phyloP scores from a whole-genome alignment of 345 rosid genomes.

The Arabis alpina region DNA sequence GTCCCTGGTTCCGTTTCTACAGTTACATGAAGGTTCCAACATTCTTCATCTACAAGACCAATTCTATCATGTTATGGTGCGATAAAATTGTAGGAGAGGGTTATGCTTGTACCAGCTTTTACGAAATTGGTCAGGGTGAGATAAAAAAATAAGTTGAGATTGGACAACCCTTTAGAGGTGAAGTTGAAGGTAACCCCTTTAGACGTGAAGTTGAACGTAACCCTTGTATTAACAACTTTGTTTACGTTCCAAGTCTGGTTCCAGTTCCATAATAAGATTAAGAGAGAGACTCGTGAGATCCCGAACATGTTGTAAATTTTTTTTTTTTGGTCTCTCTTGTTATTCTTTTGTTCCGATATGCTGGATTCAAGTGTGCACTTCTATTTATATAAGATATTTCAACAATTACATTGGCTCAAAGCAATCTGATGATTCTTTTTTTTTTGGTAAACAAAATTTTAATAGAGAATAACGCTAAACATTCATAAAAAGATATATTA shows the following conservation, averaged over 20 bases:
- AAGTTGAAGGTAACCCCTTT: neutral
- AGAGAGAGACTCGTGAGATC: neutral
- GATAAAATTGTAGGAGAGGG: neutral
- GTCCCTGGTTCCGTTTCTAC: too few relatives aligned
- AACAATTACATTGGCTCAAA: too few relatives aligned
- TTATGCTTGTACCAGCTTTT: neutral
- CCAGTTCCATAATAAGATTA: constrained; percentile 3
- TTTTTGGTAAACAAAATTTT: too few relatives aligned
- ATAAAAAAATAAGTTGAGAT: constrained; percentile 24
- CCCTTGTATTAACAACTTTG: neutral
- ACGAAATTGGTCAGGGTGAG: constrained; percentile 17
- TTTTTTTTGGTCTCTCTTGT: neutral
- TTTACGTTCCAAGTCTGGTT: constrained; percentile 13
- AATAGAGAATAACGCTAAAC: too few relatives aligned
- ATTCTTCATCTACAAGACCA: constrained; percentile 11
- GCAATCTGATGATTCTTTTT: too few relatives aligned
- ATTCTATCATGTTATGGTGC: neutral
- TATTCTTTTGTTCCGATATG: too few relatives aligned
- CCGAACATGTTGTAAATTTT: neutral
- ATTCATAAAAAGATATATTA: too few relatives aligned
- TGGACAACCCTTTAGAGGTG: neutral
- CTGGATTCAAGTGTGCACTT: too few relatives aligned
- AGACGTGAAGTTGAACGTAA: neutral
- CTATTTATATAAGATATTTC: too few relatives aligned
- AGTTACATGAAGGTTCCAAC: neutral